phyloP scores from a whole-genome alignment of 768 basidiomycete genomes.

The Pleurotus cornucopiae region DNA sequence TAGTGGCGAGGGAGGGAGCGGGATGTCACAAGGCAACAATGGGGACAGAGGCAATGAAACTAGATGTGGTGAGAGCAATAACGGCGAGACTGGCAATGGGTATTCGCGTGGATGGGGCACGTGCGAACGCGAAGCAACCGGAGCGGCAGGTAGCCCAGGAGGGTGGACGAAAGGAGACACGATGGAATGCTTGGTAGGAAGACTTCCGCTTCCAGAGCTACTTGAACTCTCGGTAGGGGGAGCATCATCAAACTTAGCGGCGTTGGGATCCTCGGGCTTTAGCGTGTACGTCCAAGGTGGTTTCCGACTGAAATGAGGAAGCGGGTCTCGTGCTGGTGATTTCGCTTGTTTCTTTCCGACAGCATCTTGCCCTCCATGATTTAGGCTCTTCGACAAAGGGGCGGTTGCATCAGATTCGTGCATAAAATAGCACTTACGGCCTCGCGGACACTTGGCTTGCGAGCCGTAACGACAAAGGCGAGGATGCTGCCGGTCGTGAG shows the following conservation, averaged over 20 bases:
- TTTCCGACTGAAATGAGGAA: conserved; percentile 1
- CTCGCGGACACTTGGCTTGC: not conserved
- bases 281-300: conserved; percentile 1
- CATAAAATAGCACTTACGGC: not conserved
- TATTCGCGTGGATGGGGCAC: too few species aligned
- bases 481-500: not conserved
- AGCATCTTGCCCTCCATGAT: not conserved
- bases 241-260: not conserved
- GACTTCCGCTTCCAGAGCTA: not conserved
- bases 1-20: not conserved
- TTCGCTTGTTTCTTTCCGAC: not conserved
- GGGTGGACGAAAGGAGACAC: not conserved
- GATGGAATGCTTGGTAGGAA: not conserved
- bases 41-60: conserved; percentile 1
- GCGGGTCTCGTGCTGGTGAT: not conserved
- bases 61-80: not conserved
- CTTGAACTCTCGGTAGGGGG: not conserved
- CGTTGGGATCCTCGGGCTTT: not conserved
- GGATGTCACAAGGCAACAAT: not conserved
- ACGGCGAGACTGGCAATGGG: not conserved
- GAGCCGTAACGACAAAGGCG: not conserved
- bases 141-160: not conserved
- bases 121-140: too few species aligned
- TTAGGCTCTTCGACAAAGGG: not conserved
- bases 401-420: not conserved